Percentiles rank a stretch among this genome's conserved stretches.
Conservation (phyloP, 257 asterid species). For the Nicotiana paniculata region DNA sequence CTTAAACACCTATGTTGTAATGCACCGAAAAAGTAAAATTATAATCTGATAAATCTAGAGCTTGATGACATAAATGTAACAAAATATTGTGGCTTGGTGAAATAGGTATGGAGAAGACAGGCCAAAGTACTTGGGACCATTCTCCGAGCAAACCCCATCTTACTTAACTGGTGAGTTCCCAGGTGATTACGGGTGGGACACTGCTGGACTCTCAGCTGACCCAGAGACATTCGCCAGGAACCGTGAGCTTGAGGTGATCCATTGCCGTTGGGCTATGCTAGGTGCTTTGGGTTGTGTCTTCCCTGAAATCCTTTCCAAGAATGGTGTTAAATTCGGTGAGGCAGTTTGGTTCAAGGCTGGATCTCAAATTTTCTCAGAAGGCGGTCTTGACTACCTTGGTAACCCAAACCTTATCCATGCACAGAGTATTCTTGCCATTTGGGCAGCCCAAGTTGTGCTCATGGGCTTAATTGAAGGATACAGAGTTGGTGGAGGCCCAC, state of each 20-base stretch:
- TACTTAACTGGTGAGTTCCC: conserved; percentile 90
- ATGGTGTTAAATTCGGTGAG: conserved; percentile 76
- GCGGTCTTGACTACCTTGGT: conserved; percentile 80
- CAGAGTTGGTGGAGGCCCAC: conserved; percentile 86
- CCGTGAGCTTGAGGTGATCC: conserved; percentile 90
- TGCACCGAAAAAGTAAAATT: neutral
- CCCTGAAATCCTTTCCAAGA: conserved; percentile 69
- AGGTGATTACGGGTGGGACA: conserved; percentile 95
- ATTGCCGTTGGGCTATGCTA: conserved; percentile 87
- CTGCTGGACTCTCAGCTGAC: conserved; percentile 89
- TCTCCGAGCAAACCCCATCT: conserved; percentile 82
- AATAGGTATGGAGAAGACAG: conserved; percentile 81
- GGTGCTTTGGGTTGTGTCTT: conserved; percentile 82
- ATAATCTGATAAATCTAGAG: neutral
- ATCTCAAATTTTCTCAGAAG: conserved; percentile 22
- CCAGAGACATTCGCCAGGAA: conserved; percentile 86
- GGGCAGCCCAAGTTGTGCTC: conserved; percentile 74
- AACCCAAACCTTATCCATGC: conserved; percentile 87
- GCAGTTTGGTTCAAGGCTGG: conserved; percentile 32
- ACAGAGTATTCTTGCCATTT: conserved; percentile 78
- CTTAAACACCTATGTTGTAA: no score
- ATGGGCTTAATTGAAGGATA: conserved; percentile 83
- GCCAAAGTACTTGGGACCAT: conserved; percentile 91
- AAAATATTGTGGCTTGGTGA: neutral
- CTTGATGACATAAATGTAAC: neutral